A percentile compares a stretch with the other conserved stretches of the same genome.
Evolutionary conservation across 768 basidiomycete species (phyloP).

Genomic region (Guyanaporus albipodus): DNA sequence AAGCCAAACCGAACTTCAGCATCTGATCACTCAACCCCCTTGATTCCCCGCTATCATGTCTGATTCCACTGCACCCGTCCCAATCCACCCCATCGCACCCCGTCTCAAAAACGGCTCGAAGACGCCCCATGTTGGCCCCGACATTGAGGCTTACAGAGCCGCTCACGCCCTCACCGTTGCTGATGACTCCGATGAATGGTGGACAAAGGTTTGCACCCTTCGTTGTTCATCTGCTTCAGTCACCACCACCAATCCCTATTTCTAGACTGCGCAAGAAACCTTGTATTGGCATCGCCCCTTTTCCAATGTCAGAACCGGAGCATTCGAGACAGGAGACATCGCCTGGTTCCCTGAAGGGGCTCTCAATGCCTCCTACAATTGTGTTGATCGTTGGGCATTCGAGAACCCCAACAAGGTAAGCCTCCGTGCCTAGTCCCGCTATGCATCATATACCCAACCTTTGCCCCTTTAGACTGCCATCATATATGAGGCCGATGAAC

Average conservation of each 20-base stretch:
- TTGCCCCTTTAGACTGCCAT: conserved; percentile 67
- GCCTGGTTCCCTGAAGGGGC: conserved; percentile 96
- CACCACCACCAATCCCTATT: neutral
- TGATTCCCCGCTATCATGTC: conserved; percentile 35
- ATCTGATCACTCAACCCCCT: conserved; percentile 1
- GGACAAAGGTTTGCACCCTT: conserved; percentile 60
- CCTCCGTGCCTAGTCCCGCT: neutral
- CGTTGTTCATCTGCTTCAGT: neutral
- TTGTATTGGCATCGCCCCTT: conserved; percentile 90
- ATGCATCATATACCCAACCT: neutral
- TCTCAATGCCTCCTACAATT: conserved; percentile 94
- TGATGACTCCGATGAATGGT: conserved; percentile 78
- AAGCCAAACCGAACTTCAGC: conserved; percentile 6
- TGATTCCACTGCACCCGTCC: conserved; percentile 31
- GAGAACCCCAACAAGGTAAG: conserved; percentile 75
- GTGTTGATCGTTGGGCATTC: conserved; percentile 95
- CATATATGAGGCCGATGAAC: conserved; percentile 98
- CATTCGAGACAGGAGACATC: conserved; percentile 82
- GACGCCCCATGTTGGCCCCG: conserved; percentile 75
- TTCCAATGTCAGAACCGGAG: conserved; percentile 78
- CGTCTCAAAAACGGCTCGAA: conserved; percentile 62
- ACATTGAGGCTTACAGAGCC: conserved; percentile 66
- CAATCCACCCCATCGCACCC: conserved; percentile 71
- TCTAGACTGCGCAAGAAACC: conserved; percentile 65
- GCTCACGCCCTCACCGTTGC: conserved; percentile 73